These are phyloP conservation scores for Cutaneotrichosporon daszewskae DNA, from an alignment of 1,284 basidiomycete species.

Conservation along the genomic window DNA sequence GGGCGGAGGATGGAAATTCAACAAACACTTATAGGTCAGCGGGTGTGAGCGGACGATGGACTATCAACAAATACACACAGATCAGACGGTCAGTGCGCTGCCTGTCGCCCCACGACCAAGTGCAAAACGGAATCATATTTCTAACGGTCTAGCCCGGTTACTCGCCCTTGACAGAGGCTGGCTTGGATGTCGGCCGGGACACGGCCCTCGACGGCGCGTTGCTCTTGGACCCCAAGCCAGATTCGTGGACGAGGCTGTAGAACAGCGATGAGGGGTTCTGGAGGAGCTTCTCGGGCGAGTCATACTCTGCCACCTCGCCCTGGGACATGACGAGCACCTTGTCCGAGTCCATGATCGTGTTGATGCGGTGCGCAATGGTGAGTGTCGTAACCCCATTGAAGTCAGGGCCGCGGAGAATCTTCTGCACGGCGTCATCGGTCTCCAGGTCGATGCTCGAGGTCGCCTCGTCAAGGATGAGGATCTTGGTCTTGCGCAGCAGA, in stretches of 20 bases:
- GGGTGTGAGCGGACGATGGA: too few species aligned
- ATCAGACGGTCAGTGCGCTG: too few species aligned
- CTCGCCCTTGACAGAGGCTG: neutral
- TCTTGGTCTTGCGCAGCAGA: slow-evolving; percentile 69
- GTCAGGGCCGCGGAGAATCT: slow-evolving; percentile 44
- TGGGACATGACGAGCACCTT: slow-evolving; percentile 76
- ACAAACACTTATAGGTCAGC: too few species aligned
- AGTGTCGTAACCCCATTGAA: slow-evolving; percentile 64
- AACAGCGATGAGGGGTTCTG: slow-evolving; percentile 34
- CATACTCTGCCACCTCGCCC: slow-evolving; percentile 69
- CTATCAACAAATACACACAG: too few species aligned
- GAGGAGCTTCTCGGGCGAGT: slow-evolving; percentile 62
- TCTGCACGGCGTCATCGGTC: slow-evolving; percentile 64
- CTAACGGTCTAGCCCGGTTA: neutral
- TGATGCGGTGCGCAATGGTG: slow-evolving; percentile 74
- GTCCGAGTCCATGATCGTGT: slow-evolving; percentile 84
- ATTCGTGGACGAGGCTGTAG: slow-evolving; percentile 24
- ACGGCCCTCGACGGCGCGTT: neutral
- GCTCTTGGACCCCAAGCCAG: slow-evolving; percentile 17
- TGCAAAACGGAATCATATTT: too few species aligned
- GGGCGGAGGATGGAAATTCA: too few species aligned
- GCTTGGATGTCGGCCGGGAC: neutral
- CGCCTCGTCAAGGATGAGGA: slow-evolving; percentile 79
- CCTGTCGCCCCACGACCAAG: too few species aligned
- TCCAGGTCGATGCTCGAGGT: slow-evolving; percentile 67